Conservation (phyloP, 2,329 filamentous ascomycete species). For the Diaporthe destruens region DNA sequence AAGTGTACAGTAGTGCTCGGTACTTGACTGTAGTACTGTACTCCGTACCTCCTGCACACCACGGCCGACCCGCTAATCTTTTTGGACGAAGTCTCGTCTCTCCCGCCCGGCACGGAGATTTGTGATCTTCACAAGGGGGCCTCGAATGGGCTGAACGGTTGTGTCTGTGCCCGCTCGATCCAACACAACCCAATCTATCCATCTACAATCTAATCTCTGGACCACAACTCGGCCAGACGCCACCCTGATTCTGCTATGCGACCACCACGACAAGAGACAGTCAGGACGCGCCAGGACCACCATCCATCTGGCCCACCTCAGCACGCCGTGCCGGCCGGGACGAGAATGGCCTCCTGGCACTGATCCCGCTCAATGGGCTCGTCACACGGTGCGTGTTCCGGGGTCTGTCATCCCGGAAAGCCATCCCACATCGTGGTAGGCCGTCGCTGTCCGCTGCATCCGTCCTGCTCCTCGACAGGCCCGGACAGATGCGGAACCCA, state of each 20-base stretch:
- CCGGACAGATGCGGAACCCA: slow-evolving; percentile 2
- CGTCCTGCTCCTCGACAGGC: slow-evolving; percentile 6
- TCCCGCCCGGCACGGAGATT: slow-evolving; percentile 28
- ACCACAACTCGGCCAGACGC: slow-evolving; percentile 16
- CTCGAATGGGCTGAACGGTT: slow-evolving; percentile 19
- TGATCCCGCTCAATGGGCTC: slow-evolving; percentile 2
- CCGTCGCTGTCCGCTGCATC: slow-evolving; percentile 8
- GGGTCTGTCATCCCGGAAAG: slow-evolving; percentile 3
- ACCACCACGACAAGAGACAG: background rate
- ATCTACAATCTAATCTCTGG: slow-evolving; percentile 18
- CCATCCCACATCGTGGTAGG: background rate
- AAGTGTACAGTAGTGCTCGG: background rate
- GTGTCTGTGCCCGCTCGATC: slow-evolving; percentile 19
- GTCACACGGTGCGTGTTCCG: slow-evolving; percentile 16
- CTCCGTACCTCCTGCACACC: too few relatives aligned
- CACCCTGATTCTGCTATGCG: slow-evolving; percentile 5
- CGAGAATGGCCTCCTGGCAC: background rate
- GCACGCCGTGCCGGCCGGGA: background rate
- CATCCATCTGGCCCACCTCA: background rate
- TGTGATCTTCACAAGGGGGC: slow-evolving; percentile 33
- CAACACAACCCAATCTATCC: slow-evolving; percentile 23
- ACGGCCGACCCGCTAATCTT: background rate
- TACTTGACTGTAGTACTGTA: too few relatives aligned
- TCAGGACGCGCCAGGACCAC: too few relatives aligned
- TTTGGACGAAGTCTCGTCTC: slow-evolving; percentile 17